A percentile compares a stretch with the other conserved stretches of the same genome.
Evolutionary conservation across 768 basidiomycete genomes (phyloP).

Genomic region (Hypsizygus marmoreus): DNA sequence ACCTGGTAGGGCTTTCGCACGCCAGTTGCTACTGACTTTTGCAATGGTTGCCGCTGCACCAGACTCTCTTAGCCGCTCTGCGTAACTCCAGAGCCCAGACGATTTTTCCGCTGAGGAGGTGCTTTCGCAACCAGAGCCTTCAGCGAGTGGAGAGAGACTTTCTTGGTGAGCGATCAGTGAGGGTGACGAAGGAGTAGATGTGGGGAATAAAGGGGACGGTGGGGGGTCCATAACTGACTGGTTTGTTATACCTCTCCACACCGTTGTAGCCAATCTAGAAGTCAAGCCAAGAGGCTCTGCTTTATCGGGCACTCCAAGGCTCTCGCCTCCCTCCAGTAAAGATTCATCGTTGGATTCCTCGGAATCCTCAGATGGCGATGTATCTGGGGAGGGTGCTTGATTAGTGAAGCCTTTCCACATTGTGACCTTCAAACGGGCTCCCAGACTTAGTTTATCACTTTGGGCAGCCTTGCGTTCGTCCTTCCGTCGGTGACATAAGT

Average conservation of each 20-base stretch:
- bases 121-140: neutral
- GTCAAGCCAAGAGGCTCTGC: constrained; percentile 38
- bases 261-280: constrained; percentile 58
- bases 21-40: constrained; percentile 78
- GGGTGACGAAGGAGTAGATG: constrained; percentile 23
- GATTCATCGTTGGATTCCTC: constrained; percentile 36
- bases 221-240: constrained; percentile 72
- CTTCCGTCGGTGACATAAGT: constrained; percentile 55
- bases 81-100: constrained; percentile 65
- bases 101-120: constrained; percentile 25
- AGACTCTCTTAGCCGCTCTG: constrained; percentile 73
- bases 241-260: constrained; percentile 80
- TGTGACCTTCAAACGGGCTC: constrained; percentile 55
- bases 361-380: constrained; percentile 36
- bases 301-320: constrained; percentile 42
- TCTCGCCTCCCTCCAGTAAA: constrained; percentile 40
- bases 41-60: constrained; percentile 70
- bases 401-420: constrained; percentile 73
- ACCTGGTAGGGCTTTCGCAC: constrained; percentile 59
- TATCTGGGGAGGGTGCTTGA: constrained; percentile 42
- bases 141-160: constrained; percentile 5
- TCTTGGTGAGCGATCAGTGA: constrained; percentile 18
- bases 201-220: constrained; percentile 39
- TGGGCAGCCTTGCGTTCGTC: constrained; percentile 35
- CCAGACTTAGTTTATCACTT: constrained; percentile 44